Percentiles rank a stretch among this genome's conserved stretches.
Evolutionary conservation across 768 basidiomycete genomes (phyloP).

Genomic region (Russula earlei): DNA sequence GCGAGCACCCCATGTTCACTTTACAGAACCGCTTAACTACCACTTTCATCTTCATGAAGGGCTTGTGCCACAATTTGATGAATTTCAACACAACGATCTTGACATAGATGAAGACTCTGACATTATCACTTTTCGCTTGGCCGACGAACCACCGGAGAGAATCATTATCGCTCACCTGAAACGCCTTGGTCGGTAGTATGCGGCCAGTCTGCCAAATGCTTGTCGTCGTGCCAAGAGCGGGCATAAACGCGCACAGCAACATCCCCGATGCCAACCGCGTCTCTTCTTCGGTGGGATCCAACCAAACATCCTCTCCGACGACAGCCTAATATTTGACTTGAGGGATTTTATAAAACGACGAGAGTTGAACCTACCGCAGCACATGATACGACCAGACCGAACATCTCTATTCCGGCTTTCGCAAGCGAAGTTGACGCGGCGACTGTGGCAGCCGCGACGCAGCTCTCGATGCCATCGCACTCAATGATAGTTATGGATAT

Average conservation of each 20-base stretch:
- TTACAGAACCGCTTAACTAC: background rate
- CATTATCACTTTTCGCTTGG: background rate
- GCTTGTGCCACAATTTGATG: slow-evolving; percentile 68
- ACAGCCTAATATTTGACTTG: slow-evolving; percentile 36
- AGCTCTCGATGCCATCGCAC: slow-evolving; percentile 84
- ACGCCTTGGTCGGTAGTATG: slow-evolving; percentile 42
- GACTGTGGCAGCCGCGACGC: slow-evolving; percentile 75
- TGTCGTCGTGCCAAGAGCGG: slow-evolving; percentile 76
- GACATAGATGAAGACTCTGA: slow-evolving; percentile 64
- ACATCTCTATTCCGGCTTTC: slow-evolving; percentile 87
- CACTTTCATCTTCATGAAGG: slow-evolving; percentile 35
- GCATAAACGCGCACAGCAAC: slow-evolving; percentile 79
- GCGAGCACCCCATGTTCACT: background rate
- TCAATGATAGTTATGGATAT: slow-evolving; percentile 85
- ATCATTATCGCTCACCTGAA: slow-evolving; percentile 39
- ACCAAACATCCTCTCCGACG: slow-evolving; percentile 49
- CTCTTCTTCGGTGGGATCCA: slow-evolving; percentile 78
- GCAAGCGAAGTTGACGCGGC: slow-evolving; percentile 88
- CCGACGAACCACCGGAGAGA: background rate
- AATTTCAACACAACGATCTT: slow-evolving; percentile 62
- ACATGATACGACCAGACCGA: slow-evolving; percentile 79
- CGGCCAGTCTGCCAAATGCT: slow-evolving; percentile 81
- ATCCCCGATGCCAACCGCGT: slow-evolving; percentile 45
- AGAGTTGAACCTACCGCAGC: slow-evolving; percentile 47
- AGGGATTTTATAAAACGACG: slow-evolving; percentile 10